These are phyloP conservation scores for Cutaneotrichosporon arboriforme DNA, from an alignment of 1,284 basidiomycete genomes.

Conservation along the genomic window DNA sequence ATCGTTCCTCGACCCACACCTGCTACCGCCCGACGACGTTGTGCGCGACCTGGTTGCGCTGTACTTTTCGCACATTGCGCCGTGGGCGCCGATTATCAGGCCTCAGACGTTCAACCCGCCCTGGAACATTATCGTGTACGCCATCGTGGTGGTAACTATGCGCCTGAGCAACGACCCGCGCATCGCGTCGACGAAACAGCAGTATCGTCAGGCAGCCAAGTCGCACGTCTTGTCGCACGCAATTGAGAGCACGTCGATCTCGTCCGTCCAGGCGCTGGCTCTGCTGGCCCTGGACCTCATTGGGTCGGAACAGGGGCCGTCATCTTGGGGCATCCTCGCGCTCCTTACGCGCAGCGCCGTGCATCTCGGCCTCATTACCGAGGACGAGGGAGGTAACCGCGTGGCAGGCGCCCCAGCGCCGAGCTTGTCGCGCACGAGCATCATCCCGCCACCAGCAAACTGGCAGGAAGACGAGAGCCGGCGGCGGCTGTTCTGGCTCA, in stretches of 20 bases:
- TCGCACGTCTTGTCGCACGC: conserved; percentile 44
- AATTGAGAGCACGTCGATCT: conserved; percentile 43
- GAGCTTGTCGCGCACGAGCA: conserved; percentile 36
- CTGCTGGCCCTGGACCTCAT: conserved; percentile 46
- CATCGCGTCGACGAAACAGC: conserved; percentile 24
- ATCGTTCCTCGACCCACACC: conserved; percentile 36
- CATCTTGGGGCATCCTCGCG: conserved; percentile 45
- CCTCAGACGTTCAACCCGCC: conserved; percentile 32
- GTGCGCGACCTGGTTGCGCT: conserved; percentile 42
- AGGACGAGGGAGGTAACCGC: conserved; percentile 24
- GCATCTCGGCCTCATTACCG: conserved; percentile 40
- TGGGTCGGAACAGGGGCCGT: conserved; percentile 45
- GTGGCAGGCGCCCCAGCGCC: conserved; percentile 16
- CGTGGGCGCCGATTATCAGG: conserved; percentile 46
- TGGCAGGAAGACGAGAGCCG: conserved; percentile 47
- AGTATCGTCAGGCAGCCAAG: conserved; percentile 39
- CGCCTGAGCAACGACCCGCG: conserved; percentile 41
- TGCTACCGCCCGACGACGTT: conserved; percentile 46
- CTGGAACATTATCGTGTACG: conserved; percentile 45
- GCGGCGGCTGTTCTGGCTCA: conserved; percentile 46
- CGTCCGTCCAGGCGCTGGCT: conserved; percentile 44
- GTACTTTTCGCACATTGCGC: conserved; percentile 42
- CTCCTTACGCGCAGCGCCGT: conserved; percentile 45
- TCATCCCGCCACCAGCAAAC: conserved; percentile 38
- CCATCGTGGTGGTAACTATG: conserved; percentile 45